These are phyloP conservation scores for Agaricus blazei DNA, from an alignment of 768 basidiomycete genomes.

Conservation along the genomic window DNA sequence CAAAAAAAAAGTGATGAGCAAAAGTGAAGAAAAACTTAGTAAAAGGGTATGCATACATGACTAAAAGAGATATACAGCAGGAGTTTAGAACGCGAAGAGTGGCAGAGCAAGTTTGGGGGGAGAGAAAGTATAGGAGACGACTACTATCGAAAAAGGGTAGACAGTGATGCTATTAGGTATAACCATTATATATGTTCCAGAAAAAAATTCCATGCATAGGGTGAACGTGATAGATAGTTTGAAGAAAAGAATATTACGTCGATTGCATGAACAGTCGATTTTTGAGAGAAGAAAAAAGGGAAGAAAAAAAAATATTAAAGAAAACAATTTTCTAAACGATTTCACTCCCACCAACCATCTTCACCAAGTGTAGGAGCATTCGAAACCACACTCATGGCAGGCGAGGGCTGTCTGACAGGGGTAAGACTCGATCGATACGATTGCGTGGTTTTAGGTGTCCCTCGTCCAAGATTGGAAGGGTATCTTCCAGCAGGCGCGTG, in stretches of 20 bases:
- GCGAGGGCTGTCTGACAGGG: slow-evolving; percentile 49
- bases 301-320: background rate
- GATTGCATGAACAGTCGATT: slow-evolving; percentile 10
- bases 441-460: slow-evolving; percentile 29
- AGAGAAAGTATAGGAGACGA: background rate
- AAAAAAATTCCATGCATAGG: slow-evolving; percentile 8
- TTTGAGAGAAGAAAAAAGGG: slow-evolving; percentile 11
- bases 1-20: slow-evolving; percentile 10
- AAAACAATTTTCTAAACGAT: no score
- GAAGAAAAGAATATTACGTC: slow-evolving; percentile 2
- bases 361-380: slow-evolving; percentile 62
- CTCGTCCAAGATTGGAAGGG: slow-evolving; percentile 25
- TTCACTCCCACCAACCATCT: slow-evolving; percentile 77
- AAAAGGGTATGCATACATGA: slow-evolving; percentile 18
- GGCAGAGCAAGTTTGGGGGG: background rate
- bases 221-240: background rate
- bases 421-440: slow-evolving; percentile 18
- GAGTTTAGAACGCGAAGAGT: background rate
- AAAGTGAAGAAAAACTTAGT: slow-evolving; percentile 2
- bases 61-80: background rate
- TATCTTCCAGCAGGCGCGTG: slow-evolving; percentile 33
- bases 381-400: slow-evolving; percentile 74
- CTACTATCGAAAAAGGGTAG: no score
- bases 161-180: background rate
- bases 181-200: slow-evolving; percentile 14